A percentile compares a stretch with the other conserved stretches of the same genome.
These are phyloP conservation scores for Backusella sp. DNA, from an alignment of 192 early-diverging fungal genomes.

Conservation along the genomic window DNA sequence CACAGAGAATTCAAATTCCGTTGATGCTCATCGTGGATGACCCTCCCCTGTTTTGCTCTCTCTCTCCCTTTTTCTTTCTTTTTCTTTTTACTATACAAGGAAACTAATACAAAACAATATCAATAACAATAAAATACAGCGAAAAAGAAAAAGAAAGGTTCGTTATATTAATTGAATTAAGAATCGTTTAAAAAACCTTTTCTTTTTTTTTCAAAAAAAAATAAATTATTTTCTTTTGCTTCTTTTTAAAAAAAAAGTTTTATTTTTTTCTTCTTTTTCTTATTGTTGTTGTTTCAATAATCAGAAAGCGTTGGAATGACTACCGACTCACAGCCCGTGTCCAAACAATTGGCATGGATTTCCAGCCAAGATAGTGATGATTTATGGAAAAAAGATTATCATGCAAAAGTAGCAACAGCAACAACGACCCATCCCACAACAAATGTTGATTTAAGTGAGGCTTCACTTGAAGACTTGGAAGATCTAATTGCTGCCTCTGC, in stretches of 20 bases:
- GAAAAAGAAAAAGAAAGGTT: not conserved
- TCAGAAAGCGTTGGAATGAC: not conserved
- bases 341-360: slow-evolving; percentile 1
- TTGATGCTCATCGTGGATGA: not conserved
- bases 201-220: not conserved
- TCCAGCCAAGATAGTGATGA: not conserved
- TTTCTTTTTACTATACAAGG: not conserved
- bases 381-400: not conserved
- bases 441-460: slow-evolving; percentile 21
- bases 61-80: not conserved
- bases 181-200: not conserved
- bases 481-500: slow-evolving; percentile 25
- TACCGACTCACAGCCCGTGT: not conserved
- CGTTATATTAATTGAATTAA: not conserved
- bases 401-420: not conserved
- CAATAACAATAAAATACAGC: not conserved
- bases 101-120: not conserved
- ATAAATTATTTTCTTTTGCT: not conserved
- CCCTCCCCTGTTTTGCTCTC: not conserved
- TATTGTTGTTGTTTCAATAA: not conserved
- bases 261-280: not conserved
- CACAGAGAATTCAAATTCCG: not conserved
- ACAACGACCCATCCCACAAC: not conserved
- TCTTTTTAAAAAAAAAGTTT: not conserved
- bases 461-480: slow-evolving; percentile 19